Base-by-base conservation (phyloP, 139 green algal genomes). In the Tetratostichococcus sp. region DNA sequence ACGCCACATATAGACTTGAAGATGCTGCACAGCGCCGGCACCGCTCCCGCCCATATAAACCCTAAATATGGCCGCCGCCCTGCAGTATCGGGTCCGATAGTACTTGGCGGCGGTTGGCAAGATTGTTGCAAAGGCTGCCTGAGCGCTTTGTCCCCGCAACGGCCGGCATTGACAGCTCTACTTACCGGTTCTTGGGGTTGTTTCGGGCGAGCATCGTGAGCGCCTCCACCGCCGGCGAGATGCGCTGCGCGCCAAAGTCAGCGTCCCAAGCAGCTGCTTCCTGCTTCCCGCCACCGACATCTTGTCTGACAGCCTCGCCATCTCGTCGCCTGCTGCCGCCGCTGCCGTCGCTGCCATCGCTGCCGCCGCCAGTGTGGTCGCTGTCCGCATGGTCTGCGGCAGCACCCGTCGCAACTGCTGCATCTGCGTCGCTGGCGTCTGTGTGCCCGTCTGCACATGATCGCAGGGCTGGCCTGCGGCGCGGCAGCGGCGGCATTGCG, bases 11-110 rank as follows among this genome's bases (percentile, higher is more conserved):
- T n/a, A n/a, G n/a, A n/a, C n/a, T n/a, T n/a, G n/a, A 75, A 32
- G 30, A 69, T 33, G 71, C 6, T 69, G 71, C 71, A 75, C 71
- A 75, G 43, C 25, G 71, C 71, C 19, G 71, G 50, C 50, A 75
- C 71, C 3, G 71, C 71, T 3, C 71, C 71, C 19, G 71, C 71
- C 25, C 50, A 25, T n/a, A n/a, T n/a, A n/a, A n/a, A n/a, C n/a
- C n/a, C n/a, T n/a, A n/a, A n/a, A n/a, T 19, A 76, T 59, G 66
- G 72, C 72, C 14, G 35, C 58, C 4, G 28, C 28, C 62, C 62
- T 68, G 62, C 62, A 50, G 6, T 50, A 11, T 11, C 6, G 39
- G 6, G 11, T 8, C 8, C 22, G 58, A 8, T n/a, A 11, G 5
- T 31, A 28, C 58, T 66, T 17, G 25, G 22, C n/a, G n/a, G n/a